phyloP scores from a whole-genome alignment of 1,284 basidiomycete species.

The Melampsora medusae region DNA sequence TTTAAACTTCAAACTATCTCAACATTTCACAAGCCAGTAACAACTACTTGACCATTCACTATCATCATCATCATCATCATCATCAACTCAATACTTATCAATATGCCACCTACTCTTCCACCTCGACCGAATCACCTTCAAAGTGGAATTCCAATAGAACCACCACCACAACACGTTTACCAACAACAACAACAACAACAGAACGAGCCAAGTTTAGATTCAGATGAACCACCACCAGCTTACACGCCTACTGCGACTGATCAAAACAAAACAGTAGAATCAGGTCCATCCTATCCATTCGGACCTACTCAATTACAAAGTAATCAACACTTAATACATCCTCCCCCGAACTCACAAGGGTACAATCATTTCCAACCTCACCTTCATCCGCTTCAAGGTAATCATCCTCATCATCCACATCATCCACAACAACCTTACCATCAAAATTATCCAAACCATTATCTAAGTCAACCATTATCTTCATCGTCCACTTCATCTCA shows the following conservation, averaged over 20 bases:
- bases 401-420: neutral
- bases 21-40: no score
- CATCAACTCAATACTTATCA: no score
- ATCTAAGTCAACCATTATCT: neutral
- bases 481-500: neutral
- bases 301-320: neutral
- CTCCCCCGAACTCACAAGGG: neutral
- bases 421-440: neutral
- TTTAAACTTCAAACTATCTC: no score
- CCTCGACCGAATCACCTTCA: neutral
- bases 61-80: no score
- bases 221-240: slow-evolving; percentile 20
- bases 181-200: no score
- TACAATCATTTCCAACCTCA: neutral
- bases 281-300: slow-evolving; percentile 31
- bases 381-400: no score
- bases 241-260: slow-evolving; percentile 12
- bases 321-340: neutral
- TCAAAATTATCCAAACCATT: neutral
- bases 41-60: no score
- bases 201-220: no score
- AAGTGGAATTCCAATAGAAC: neutral
- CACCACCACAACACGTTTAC: no score
- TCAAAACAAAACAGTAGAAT: neutral
- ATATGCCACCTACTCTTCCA: no score